Conservation (phyloP, 2,329 filamentous ascomycete genomes). For the Aspergillus proliferans region DNA sequence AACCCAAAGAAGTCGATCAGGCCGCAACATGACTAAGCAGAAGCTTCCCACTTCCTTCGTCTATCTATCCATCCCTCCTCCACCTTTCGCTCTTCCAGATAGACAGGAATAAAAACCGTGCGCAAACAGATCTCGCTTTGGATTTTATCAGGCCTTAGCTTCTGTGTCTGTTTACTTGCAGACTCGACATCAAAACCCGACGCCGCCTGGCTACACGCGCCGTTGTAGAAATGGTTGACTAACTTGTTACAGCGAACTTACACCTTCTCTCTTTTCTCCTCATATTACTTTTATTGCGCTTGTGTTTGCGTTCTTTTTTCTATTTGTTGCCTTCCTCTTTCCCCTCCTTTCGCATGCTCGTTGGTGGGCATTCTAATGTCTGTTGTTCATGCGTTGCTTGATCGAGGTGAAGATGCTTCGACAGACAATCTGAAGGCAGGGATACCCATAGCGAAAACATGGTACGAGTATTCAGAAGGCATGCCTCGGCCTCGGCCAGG, state of each 20-base stretch:
- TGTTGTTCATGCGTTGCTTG: constrained; percentile 3
- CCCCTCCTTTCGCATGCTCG: neutral
- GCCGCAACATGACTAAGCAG: constrained; percentile 9
- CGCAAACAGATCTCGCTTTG: too few relatives aligned
- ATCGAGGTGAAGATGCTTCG: constrained; percentile 10
- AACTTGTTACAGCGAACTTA: neutral
- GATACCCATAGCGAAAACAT: constrained; percentile 17
- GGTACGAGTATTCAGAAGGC: constrained; percentile 31
- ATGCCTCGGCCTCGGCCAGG: constrained; percentile 27
- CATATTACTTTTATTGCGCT: neutral
- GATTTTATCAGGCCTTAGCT: too few relatives aligned
- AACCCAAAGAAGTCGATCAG: constrained; percentile 18
- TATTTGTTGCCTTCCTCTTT: neutral
- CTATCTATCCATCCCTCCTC: neutral
- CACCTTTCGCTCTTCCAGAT: neutral
- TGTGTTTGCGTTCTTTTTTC: neutral
- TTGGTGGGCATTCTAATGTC: neutral
- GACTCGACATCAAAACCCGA: too few relatives aligned
- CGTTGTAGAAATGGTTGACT: too few relatives aligned
- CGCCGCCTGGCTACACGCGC: too few relatives aligned
- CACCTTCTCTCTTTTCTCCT: constrained; percentile 2
- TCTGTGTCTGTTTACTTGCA: too few relatives aligned
- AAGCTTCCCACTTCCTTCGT: neutral
- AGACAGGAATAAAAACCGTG: too few relatives aligned
- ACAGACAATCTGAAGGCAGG: constrained; percentile 9